Base-by-base conservation (phyloP, 179 eudicot genomes). In the Patellifolia procumbens region DNA sequence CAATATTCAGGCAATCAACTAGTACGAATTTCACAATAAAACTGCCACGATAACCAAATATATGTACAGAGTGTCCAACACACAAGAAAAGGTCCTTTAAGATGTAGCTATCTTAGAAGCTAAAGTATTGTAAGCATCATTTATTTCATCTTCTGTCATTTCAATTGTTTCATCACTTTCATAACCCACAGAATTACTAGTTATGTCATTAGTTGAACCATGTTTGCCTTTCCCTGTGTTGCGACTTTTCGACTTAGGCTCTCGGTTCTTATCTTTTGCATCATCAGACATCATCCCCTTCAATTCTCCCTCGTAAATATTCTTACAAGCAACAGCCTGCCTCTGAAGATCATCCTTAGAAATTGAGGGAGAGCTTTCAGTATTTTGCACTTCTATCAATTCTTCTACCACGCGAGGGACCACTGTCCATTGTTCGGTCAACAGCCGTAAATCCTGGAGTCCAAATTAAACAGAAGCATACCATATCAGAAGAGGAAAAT, bases 121-220 rank as follows among this genome's bases (percentile, higher is more conserved):
- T 51, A 93, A 59, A 63, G 74, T 79, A 67, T 86, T 68, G 81
- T 83, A 93, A 81, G 96, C 99, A 77, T 80, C 86, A 22, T 90
- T 83, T 28, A 93, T 87, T 80, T 96, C 99, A 64, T 88, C 94
- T 81, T 93, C 92, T 11, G 97, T 91, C 98, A 96, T 96, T 88
- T 88, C 97, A 45, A 91, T 80, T 5, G 98, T 93, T 77, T 86
- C 98, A 80, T 93, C 99, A 66, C 94, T 93, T 68, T 90, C 96
- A 77, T 87, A 90, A 56, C 66, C 80, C 22, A 72, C 48, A 35
- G 79, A 72, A 45, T 77, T 82, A 29, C 78, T 32, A 4, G 75
- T n/a, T 42, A 15, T 59, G 70, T 32, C 73, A 26, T 35, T 37
- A 16, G 74, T 46, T 29, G 62, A 75, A 67, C 22, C 67, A 12